A percentile compares a stretch with the other conserved stretches of the same genome.
Evolutionary conservation across 371 early-diverging fungal genomes (phyloP).

Genomic region (Rhizopus sp.): DNA sequence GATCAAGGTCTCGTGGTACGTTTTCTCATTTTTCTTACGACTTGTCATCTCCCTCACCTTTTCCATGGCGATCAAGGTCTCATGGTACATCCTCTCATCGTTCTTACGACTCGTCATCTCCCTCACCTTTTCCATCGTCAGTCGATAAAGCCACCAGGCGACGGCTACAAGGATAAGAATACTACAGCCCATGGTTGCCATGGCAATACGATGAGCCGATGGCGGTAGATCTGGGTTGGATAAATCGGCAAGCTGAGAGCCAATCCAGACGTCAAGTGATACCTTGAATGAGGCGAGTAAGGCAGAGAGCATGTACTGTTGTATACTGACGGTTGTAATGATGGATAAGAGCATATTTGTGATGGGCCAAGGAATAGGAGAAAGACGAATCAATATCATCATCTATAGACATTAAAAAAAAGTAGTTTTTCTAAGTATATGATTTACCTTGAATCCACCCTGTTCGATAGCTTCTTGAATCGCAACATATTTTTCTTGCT

Average conservation of each 20-base stretch:
- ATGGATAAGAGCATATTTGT: conserved; percentile 39
- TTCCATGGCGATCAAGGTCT: conserved; percentile 11
- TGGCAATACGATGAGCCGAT: conserved; percentile 39
- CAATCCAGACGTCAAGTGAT: conserved; percentile 49
- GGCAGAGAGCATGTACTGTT: conserved; percentile 26
- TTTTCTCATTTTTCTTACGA: not conserved
- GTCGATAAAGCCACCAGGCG: conserved; percentile 25
- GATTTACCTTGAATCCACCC: conserved; percentile 44
- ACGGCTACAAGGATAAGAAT: conserved; percentile 16
- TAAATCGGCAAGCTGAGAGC: conserved; percentile 48
- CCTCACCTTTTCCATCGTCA: conserved; percentile 27
- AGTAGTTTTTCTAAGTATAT: not conserved
- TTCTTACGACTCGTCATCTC: conserved; percentile 5
- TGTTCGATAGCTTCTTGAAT: conserved; percentile 51
- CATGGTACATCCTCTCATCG: not conserved
- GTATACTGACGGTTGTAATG: conserved; percentile 25
- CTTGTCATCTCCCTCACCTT: conserved; percentile 18
- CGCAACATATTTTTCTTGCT: conserved; percentile 41
- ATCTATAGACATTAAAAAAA: conserved; percentile 22
- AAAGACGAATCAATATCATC: conserved; percentile 41
- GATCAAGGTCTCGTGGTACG: too few relatives aligned
- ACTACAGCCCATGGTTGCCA: conserved; percentile 36
- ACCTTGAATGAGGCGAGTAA: conserved; percentile 37
- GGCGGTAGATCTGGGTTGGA: conserved; percentile 44
- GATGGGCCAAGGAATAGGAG: conserved; percentile 50